Evolutionary conservation across 2,329 filamentous ascomycete species (phyloP).

Genomic region (Lachnellula cervina): DNA sequence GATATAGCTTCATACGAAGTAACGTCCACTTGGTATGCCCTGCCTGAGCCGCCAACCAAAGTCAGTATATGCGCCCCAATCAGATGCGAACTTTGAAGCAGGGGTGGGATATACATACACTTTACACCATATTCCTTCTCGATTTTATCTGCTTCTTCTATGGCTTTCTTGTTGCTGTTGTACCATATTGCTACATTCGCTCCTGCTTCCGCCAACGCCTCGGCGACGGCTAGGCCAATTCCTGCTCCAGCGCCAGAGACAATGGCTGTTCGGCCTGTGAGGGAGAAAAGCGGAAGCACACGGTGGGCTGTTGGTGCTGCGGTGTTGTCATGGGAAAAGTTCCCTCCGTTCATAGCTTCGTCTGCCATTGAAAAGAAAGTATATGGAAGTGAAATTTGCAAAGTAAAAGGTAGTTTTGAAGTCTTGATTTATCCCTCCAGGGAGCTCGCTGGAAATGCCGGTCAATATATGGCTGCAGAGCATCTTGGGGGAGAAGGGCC

Average conservation of each 20-base stretch:
- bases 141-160: slow-evolving; percentile 49
- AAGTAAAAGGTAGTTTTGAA: too few species aligned
- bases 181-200: slow-evolving; percentile 47
- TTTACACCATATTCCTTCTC: slow-evolving; percentile 55
- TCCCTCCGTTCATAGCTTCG: slow-evolving; percentile 32
- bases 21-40: slow-evolving; percentile 59
- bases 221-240: slow-evolving; percentile 42
- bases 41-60: slow-evolving; percentile 38
- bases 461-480: too few species aligned
- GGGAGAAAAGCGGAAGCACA: slow-evolving; percentile 43
- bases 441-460: too few species aligned
- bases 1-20: slow-evolving; percentile 40
- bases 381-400: too few species aligned
- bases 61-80: slow-evolving; percentile 11
- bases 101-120: slow-evolving; percentile 41
- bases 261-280: slow-evolving; percentile 51
- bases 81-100: background rate
- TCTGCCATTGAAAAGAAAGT: slow-evolving; percentile 8
- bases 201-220: slow-evolving; percentile 41
- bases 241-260: slow-evolving; percentile 42
- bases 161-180: slow-evolving; percentile 61
- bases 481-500: too few species aligned
- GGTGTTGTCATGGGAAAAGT: slow-evolving; percentile 55
- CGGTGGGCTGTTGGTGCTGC: slow-evolving; percentile 33
- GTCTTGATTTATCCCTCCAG: too few species aligned